phyloP scores from a whole-genome alignment of 371 early-diverging fungal genomes.

The Rhizomucor pusillus region DNA sequence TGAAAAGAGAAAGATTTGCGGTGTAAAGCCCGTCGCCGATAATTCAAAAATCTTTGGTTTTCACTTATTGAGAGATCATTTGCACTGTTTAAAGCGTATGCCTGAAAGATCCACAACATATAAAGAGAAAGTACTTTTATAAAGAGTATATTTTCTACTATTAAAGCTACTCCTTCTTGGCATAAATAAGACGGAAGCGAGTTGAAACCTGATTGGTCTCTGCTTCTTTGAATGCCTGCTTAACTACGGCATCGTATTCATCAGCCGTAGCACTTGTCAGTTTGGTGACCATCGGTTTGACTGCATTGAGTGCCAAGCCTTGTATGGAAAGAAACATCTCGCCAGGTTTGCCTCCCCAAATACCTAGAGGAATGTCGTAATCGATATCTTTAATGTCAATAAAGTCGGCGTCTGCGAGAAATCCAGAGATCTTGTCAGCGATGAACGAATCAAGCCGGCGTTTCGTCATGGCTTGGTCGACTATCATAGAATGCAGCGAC shows the following conservation, averaged over 20 bases:
- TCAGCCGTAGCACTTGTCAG: conserved; percentile 13
- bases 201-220: conserved; percentile 18
- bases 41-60: too few relatives aligned
- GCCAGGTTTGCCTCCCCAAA: conserved; percentile 38
- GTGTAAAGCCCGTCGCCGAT: too few relatives aligned
- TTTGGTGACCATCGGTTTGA: conserved; percentile 36
- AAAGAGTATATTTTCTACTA: too few relatives aligned
- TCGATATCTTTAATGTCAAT: conserved; percentile 18
- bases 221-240: conserved; percentile 25
- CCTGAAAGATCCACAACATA: too few relatives aligned
- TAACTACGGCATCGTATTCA: conserved; percentile 18
- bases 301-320: conserved; percentile 35
- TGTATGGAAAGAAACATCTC: conserved; percentile 34
- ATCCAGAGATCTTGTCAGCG: conserved; percentile 32
- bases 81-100: too few relatives aligned
- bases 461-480: conserved; percentile 25
- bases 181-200: conserved; percentile 34
- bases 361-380: conserved; percentile 39
- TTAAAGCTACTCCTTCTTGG: too few relatives aligned
- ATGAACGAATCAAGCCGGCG: conserved; percentile 38
- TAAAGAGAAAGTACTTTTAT: too few relatives aligned
- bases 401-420: conserved; percentile 25
- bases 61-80: too few relatives aligned
- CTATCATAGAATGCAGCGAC: conserved; percentile 14
- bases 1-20: too few relatives aligned